phyloP scores from a whole-genome alignment of 306 rosid species.

The Glycine tomentella region DNA sequence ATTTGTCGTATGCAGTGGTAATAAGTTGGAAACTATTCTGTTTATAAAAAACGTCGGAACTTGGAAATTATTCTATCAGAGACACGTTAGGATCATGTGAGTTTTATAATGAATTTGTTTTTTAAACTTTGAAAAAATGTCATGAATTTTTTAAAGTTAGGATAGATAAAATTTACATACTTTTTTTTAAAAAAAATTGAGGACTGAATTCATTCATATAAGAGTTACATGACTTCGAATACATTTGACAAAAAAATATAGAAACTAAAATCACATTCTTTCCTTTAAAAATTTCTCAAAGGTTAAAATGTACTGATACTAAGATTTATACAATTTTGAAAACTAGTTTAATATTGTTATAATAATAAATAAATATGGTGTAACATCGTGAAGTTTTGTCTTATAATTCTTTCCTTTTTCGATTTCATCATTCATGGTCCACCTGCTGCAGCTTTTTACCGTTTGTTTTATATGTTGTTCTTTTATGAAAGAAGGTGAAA shows the following conservation, averaged over 20 bases:
- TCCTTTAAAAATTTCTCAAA: too few species aligned
- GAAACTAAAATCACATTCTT: too few species aligned
- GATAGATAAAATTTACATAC: too few species aligned
- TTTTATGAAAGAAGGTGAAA: conserved; percentile 8
- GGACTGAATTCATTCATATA: too few species aligned
- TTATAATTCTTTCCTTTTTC: not conserved
- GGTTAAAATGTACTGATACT: not conserved
- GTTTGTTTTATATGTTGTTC: conserved; percentile 29
- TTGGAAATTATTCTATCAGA: not conserved
- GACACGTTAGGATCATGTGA: not conserved
- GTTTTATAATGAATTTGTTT: not conserved
- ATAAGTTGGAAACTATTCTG: not conserved
- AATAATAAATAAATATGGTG: not conserved
- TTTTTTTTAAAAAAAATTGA: too few species aligned
- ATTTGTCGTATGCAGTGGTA: not conserved
- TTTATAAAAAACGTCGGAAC: not conserved
- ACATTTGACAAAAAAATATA: too few species aligned
- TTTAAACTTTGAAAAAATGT: too few species aligned
- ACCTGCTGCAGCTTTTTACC: conserved; percentile 16
- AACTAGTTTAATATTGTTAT: not conserved
- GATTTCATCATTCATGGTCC: not conserved
- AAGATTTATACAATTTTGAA: not conserved
- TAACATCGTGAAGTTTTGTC: not conserved
- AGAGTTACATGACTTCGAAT: too few species aligned
- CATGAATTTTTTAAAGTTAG: too few species aligned